Conservation (phyloP, 176 grass and related monocot genomes). For the Carex myosuroides region DNA sequence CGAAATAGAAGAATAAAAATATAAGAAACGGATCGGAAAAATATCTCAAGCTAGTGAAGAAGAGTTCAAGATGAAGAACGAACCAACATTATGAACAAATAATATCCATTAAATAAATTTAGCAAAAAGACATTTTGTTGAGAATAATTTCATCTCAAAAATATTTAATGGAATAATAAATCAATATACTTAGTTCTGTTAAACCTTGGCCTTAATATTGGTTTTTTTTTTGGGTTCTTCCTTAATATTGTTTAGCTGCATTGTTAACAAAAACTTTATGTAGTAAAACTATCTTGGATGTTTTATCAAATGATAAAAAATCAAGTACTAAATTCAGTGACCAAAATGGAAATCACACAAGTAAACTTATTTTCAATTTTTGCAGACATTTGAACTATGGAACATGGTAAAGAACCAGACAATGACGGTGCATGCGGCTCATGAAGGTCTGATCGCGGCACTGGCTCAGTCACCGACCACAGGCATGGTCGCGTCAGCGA, state of each 20-base stretch:
- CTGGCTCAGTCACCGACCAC: constrained; percentile 63
- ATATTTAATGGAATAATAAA: too few species aligned
- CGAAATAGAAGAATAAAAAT: too few species aligned
- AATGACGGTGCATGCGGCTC: constrained; percentile 59
- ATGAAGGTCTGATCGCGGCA: constrained; percentile 67
- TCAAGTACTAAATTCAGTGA: background rate
- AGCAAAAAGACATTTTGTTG: too few species aligned
- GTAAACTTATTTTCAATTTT: background rate
- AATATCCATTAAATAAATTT: too few species aligned
- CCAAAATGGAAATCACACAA: background rate
- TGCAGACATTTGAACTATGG: constrained; percentile 88
- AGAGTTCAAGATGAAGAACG: too few species aligned
- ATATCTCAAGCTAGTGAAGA: too few species aligned
- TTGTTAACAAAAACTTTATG: background rate
- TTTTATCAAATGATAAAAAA: background rate
- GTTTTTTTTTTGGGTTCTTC: too few species aligned
- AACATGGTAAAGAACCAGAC: constrained; percentile 86
- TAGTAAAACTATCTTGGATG: background rate
- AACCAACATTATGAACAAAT: too few species aligned
- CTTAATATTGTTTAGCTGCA: too few species aligned
- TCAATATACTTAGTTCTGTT: background rate
- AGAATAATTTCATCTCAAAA: too few species aligned
- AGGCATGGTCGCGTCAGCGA: constrained; percentile 90
- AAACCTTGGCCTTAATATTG: background rate
- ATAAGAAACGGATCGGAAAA: too few species aligned